Evolutionary conservation across 202 grass and related monocot species (phyloP).

Genomic region (Panicum hallii): DNA sequence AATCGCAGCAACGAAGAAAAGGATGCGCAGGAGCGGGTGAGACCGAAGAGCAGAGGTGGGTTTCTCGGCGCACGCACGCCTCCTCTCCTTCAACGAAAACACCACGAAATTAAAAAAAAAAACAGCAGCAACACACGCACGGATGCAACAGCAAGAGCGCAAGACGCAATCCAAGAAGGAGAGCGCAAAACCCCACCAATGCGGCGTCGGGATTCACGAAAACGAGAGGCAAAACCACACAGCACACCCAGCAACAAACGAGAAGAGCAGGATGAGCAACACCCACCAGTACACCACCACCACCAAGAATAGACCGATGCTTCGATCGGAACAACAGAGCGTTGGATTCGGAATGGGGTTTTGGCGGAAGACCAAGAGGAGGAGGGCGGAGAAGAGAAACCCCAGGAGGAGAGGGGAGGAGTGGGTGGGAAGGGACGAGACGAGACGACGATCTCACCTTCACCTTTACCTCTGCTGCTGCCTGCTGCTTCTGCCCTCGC

Average conservation of each 20-base stretch:
- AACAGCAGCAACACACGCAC: background rate
- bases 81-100: background rate
- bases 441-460: slow-evolving; percentile 3
- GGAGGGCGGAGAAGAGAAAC: background rate
- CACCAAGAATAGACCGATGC: background rate
- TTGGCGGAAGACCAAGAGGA: background rate
- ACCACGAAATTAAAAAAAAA: background rate
- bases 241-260: background rate
- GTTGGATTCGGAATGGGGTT: background rate
- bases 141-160: background rate
- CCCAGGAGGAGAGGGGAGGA: background rate
- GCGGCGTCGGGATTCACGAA: background rate
- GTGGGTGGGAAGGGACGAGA: background rate
- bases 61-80: background rate
- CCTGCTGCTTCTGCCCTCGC: background rate
- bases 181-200: background rate
- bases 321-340: background rate
- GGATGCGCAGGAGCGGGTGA: background rate
- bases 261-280: background rate
- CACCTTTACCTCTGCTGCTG: slow-evolving; percentile 26
- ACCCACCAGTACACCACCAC: background rate
- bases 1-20: background rate
- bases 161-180: background rate
- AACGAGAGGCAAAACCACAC: background rate
- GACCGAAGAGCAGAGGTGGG: background rate